Evolutionary conservation across 345 rosid species (phyloP).

Genomic region (Physaria fendleri): DNA sequence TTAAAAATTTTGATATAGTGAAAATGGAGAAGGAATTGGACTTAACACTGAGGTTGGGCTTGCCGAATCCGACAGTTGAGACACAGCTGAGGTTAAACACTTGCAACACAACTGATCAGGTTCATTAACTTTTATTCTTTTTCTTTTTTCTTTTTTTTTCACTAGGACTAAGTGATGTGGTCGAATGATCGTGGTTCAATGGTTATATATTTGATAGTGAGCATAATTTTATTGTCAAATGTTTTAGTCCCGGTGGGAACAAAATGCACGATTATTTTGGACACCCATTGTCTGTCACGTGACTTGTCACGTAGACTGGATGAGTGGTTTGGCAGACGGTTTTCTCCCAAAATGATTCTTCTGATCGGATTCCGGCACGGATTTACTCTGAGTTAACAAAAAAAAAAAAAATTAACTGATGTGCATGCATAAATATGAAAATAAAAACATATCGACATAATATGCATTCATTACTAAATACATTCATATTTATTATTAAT

Average conservation of each 20-base stretch:
- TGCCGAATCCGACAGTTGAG: constrained; percentile 15
- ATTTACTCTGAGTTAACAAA: no score
- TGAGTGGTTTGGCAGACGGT: no score
- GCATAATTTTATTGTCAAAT: no score
- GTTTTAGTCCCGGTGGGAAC: no score
- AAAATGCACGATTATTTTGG: no score
- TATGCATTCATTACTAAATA: neutral
- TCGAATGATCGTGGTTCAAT: no score
- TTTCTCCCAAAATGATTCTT: no score
- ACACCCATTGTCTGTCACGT: no score
- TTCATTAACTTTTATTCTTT: neutral
- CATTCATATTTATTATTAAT: neutral
- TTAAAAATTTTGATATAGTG: neutral
- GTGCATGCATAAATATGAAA: constrained; percentile 7
- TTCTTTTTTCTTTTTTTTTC: neutral
- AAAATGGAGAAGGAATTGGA: constrained; percentile 21
- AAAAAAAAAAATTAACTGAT: no score
- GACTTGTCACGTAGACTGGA: no score
- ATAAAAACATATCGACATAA: neutral
- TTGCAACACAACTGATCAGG: constrained; percentile 7
- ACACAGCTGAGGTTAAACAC: constrained; percentile 16
- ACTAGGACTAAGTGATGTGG: constrained; percentile 15
- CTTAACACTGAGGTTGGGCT: constrained; percentile 30
- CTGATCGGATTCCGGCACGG: no score
- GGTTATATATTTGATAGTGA: no score